These are phyloP conservation scores for Clohesyomyces aquaticus DNA, from an alignment of 495 filamentous ascomycete genomes.

Conservation along the genomic window DNA sequence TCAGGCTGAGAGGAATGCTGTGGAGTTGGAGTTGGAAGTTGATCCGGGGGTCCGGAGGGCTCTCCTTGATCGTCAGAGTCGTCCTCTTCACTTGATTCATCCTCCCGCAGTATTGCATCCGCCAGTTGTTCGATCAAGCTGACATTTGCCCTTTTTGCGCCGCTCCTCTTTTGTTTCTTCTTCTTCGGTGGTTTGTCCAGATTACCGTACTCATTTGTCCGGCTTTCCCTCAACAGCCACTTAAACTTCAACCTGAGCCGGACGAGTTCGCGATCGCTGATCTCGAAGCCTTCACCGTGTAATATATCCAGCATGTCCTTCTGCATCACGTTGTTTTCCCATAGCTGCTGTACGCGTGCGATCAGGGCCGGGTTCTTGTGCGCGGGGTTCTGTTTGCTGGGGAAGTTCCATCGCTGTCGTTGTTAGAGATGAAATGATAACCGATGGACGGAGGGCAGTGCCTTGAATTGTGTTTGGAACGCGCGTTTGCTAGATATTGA, in stretches of 20 bases:
- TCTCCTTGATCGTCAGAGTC: constrained; percentile 18
- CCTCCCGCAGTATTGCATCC: constrained; percentile 19
- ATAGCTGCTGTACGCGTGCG: constrained; percentile 71
- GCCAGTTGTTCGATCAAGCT: constrained; percentile 20
- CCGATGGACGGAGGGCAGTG: constrained; percentile 3
- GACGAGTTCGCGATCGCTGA: constrained; percentile 70
- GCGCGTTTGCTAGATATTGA: constrained; percentile 63
- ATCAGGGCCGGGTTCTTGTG: constrained; percentile 69
- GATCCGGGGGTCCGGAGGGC: no score
- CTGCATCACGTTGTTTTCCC: constrained; percentile 71
- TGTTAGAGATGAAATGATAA: not conserved
- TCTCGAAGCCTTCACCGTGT: constrained; percentile 69
- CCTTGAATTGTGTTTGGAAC: constrained; percentile 71
- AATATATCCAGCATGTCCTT: constrained; percentile 73
- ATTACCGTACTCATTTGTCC: constrained; percentile 59
- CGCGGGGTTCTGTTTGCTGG: constrained; percentile 69
- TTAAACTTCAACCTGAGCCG: constrained; percentile 67
- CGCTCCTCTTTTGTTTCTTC: constrained; percentile 9
- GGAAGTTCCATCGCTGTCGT: constrained; percentile 69
- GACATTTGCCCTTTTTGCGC: not conserved
- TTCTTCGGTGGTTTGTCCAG: constrained; percentile 1
- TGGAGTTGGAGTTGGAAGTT: not conserved
- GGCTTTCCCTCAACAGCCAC: constrained; percentile 47
- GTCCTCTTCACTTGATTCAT: constrained; percentile 12
- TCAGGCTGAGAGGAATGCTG: not conserved